Conservation (phyloP, 768 basidiomycete species). For the Rhizopogon vinicolor region DNA sequence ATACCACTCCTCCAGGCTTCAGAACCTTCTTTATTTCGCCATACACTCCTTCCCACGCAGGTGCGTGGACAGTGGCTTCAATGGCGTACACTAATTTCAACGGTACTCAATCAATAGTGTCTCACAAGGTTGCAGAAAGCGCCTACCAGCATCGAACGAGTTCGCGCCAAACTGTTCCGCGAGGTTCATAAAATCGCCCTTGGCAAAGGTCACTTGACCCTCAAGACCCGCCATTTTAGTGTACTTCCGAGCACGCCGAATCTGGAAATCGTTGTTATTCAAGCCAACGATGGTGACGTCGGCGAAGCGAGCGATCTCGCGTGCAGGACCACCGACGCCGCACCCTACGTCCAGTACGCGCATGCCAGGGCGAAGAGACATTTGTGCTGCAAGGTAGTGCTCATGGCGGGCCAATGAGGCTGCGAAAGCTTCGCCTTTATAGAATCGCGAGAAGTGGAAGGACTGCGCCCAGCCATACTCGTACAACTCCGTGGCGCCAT, state of each 20-base stretch:
- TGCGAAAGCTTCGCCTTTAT: constrained; percentile 78
- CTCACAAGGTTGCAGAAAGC: not conserved
- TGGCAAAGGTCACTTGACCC: constrained; percentile 74
- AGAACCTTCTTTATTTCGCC: constrained; percentile 88
- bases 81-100: constrained; percentile 78
- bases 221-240: constrained; percentile 73
- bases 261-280: constrained; percentile 97
- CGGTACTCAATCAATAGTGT: not conserved
- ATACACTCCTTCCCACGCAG: constrained; percentile 94
- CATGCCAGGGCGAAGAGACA: constrained; percentile 86
- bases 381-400: constrained; percentile 90
- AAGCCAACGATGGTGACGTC: constrained; percentile 82
- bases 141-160: constrained; percentile 89
- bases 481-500: constrained; percentile 93
- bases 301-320: constrained; percentile 89
- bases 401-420: constrained; percentile 85
- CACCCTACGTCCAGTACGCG: constrained; percentile 97
- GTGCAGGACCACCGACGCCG: constrained; percentile 95
- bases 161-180: constrained; percentile 87
- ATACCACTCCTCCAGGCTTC: constrained; percentile 91
- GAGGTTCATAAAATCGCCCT: constrained; percentile 97
- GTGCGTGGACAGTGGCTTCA: constrained; percentile 96
- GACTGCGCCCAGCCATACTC: constrained; percentile 91
- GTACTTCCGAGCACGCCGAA: constrained; percentile 81
- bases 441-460: constrained; percentile 98